Evolutionary conservation across 1,284 basidiomycete genomes (phyloP).

Genomic region (Tilletia indica): DNA sequence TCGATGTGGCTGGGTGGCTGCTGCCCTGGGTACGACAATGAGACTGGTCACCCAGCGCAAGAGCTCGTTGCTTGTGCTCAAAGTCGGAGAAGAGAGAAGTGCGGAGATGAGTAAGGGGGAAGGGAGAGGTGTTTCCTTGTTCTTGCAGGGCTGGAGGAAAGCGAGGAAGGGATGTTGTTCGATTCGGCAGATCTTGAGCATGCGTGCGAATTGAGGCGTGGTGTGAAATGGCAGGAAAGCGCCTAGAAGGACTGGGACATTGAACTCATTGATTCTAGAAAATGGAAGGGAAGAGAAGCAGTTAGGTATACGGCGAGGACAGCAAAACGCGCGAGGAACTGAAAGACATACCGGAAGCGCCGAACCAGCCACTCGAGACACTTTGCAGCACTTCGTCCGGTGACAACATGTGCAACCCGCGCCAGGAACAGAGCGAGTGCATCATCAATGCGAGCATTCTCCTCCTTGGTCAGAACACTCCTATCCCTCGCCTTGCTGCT

Average conservation of each 20-base stretch:
- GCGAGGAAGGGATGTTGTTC: constrained; percentile 45
- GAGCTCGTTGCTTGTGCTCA: constrained; percentile 60
- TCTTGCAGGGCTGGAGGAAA: constrained; percentile 44
- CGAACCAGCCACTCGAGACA: constrained; percentile 95
- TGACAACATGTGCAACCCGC: constrained; percentile 74
- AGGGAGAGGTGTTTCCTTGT: constrained; percentile 43
- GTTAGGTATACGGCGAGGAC: background rate
- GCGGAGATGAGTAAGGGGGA: constrained; percentile 42
- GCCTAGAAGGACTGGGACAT: constrained; percentile 73
- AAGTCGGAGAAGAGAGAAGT: constrained; percentile 47
- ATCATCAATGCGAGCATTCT: constrained; percentile 66
- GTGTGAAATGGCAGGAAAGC: constrained; percentile 93
- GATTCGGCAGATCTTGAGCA: constrained; percentile 80
- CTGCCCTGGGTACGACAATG: constrained; percentile 62
- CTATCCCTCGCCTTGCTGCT: constrained; percentile 74
- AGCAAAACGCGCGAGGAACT: background rate
- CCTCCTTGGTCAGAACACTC: constrained; percentile 71
- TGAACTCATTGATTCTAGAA: constrained; percentile 85
- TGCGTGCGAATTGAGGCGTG: constrained; percentile 88
- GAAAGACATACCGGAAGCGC: constrained; percentile 72
- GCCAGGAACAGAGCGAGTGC: constrained; percentile 69
- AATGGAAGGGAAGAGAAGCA: background rate
- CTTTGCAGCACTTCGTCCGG: constrained; percentile 78
- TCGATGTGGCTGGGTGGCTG: constrained; percentile 65
- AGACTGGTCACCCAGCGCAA: constrained; percentile 66